These are phyloP conservation scores for Wickerhamomyces bovis DNA, from an alignment of 805 yeast species.

Conservation along the genomic window DNA sequence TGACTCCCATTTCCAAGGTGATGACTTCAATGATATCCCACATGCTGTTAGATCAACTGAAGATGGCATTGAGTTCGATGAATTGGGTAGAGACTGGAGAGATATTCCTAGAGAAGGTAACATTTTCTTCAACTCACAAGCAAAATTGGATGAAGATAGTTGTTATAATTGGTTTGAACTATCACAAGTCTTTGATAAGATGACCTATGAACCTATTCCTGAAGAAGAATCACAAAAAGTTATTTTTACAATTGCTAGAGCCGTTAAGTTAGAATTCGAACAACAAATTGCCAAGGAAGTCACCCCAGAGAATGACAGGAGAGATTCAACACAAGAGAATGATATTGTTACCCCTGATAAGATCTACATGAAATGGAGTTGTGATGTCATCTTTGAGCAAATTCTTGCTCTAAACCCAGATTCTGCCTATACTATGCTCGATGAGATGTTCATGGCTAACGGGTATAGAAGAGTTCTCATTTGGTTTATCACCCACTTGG, in stretches of 20 bases:
- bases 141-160: conserved; percentile 9
- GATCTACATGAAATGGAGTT: conserved; percentile 41
- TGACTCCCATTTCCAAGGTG: conserved; percentile 10
- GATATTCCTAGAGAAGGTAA: conserved; percentile 63
- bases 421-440: conserved; percentile 50
- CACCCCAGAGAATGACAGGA: conserved; percentile 20
- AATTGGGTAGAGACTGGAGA: conserved; percentile 64
- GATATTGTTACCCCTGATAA: conserved; percentile 40
- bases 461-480: conserved; percentile 59
- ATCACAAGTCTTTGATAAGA: conserved; percentile 16
- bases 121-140: conserved; percentile 25
- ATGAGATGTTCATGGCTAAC: conserved; percentile 64
- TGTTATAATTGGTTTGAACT: conserved; percentile 22
- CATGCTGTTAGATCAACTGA: conserved; percentile 31
- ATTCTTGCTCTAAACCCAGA: conserved; percentile 46
- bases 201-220: conserved; percentile 24
- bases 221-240: conserved; percentile 32
- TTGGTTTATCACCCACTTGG: conserved; percentile 62
- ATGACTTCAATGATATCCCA: conserved; percentile 15
- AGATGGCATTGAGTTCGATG: conserved; percentile 43
- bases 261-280: conserved; percentile 40
- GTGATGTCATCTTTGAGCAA: conserved; percentile 42
- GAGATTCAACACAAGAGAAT: conserved; percentile 17
- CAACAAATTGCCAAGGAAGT: conserved; percentile 23
- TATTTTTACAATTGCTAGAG: conserved; percentile 46